Evolutionary conservation across 306 rosid genomes (phyloP), one percentile per base, ranked within the genome.

Genomic region (Lathyrus oleraceus): DNA sequence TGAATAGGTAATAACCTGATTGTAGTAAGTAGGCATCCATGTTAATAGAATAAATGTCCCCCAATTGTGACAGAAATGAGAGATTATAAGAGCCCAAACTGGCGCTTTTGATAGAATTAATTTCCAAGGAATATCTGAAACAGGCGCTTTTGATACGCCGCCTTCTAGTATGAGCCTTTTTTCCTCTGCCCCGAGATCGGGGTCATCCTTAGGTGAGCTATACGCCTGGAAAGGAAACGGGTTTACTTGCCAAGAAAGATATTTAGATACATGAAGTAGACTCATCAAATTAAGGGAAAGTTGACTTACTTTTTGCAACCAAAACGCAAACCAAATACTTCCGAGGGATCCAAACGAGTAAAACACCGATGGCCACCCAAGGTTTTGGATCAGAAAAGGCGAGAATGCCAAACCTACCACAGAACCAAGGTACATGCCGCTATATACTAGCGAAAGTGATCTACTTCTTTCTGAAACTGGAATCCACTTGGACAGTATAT

Each of bases 401-500:
- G 98, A 92, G 72, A 85, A 1, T 27, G 96, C 98, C 93, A 92
- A 79, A 69, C 98, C 96, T 25, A 79, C 80, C 68, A 92, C 98
- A 54, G 98, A 92, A 76, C 98, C 98, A 70, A 92, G 96, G 83
- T 90, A 92, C 98, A 92, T 92, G 88, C 98, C 96, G 51, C 96
- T 92, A 69, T 92, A 92, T 15, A 92, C 96, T 10, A 92, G 84
- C 21, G 98, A 87, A 76, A 92, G 95, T 40, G 98, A 89, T 81
- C 96, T 85, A 84, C 98, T 92, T 82, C 98, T 86, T 93, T 92
- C 98, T 17, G 98, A 86, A 62, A 92, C 96, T 2, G 98, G 98
- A 82, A 92, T 79, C 98, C 98, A 92, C 87, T 88, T 90, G 30
- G 96, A 90, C 51, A 92, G 84, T 1, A 92, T 59, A 85, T 92